Evolutionary conservation across 1,284 basidiomycete genomes (phyloP).

Genomic region (Hemileia vastatrix): DNA sequence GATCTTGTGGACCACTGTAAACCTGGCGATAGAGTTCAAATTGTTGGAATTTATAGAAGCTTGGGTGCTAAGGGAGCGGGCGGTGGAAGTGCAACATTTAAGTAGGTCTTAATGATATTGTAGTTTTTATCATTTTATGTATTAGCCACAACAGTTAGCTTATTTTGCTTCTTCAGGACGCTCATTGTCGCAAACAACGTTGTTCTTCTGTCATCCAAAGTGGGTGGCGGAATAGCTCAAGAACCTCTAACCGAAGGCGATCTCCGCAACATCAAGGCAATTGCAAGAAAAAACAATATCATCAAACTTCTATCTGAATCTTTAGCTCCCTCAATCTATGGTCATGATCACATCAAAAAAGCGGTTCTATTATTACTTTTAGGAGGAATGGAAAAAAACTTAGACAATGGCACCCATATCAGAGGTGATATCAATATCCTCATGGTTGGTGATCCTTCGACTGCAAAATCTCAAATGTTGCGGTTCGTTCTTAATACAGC

Average conservation of each 20-base stretch:
- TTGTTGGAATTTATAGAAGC: conserved; percentile 90
- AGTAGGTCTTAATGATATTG: conserved; percentile 53
- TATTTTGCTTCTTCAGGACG: conserved; percentile 53
- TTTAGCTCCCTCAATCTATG: conserved; percentile 93
- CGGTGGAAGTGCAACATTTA: conserved; percentile 67
- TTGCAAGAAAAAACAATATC: conserved; percentile 70
- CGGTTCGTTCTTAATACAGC: conserved; percentile 94
- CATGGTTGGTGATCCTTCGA: conserved; percentile 98
- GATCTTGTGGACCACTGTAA: conserved; percentile 96
- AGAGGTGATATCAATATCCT: conserved; percentile 99
- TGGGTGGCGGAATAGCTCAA: conserved; percentile 90
- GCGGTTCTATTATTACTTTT: conserved; percentile 85
- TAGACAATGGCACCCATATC: conserved; percentile 95
- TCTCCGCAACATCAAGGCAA: conserved; percentile 91
- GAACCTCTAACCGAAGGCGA: conserved; percentile 85
- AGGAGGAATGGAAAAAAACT: conserved; percentile 94
- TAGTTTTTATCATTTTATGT: conserved; percentile 9
- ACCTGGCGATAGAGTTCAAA: conserved; percentile 92
- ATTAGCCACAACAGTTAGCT: not conserved
- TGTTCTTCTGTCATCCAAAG: conserved; percentile 90
- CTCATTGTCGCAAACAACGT: conserved; percentile 91
- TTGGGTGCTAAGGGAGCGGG: conserved; percentile 68
- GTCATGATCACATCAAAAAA: conserved; percentile 90
- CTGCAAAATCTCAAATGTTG: conserved; percentile 93
- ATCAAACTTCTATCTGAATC: conserved; percentile 85